Base-by-base conservation (phyloP, 208 protist genomes). In the Acanthamoeba comandoni region DNA sequence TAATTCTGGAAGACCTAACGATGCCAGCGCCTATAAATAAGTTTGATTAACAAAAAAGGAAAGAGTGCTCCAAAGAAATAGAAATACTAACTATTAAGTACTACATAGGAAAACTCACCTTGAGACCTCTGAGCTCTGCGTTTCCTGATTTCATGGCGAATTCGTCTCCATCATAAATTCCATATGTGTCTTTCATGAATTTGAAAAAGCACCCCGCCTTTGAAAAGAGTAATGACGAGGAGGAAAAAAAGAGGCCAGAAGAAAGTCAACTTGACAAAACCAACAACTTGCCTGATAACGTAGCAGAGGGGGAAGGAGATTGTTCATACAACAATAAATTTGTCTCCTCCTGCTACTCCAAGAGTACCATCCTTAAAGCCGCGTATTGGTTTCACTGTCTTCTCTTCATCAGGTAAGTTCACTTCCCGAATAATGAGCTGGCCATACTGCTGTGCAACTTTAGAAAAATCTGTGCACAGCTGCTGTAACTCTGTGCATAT, bases 171-270 rank as follows among this genome's bases (percentile, higher is more conserved):
- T 53, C 67, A 43, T 91, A 91, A 53, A 91, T 60, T 17, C 70
- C 87, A 55, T 84, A 71, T 11, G 24, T n/a, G 29, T 93, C 91
- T 15, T 17, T 52, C 9, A 85, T 53, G 24, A 93, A 93, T 49
- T 93, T 93, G 49, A 90, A 93, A 29, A 93, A 91, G 49, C 80
- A 89, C 7, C 80, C 80, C 9, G 80, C 80, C 79, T 87, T 12
- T 49, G 26, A 15, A 82, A 82, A 12, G 24, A 65, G 24, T 4
- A 65, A 26, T 26, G 24, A 65, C n/a, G 58, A 26, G 1, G 4
- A 1, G 4, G 5, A 65, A 22, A 65, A 65, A 29, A 65, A 65
- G 24, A 65, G 1, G 58, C 22, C 4, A 26, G 4, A 65, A 65
- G 24, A 65, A 65, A 43, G 35, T 43, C 35, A 43, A 43, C 35